Percentiles rank a stretch among this genome's conserved stretches.
Conservation (phyloP, 805 yeast species). For the Scheffersomyces lignosus region DNA sequence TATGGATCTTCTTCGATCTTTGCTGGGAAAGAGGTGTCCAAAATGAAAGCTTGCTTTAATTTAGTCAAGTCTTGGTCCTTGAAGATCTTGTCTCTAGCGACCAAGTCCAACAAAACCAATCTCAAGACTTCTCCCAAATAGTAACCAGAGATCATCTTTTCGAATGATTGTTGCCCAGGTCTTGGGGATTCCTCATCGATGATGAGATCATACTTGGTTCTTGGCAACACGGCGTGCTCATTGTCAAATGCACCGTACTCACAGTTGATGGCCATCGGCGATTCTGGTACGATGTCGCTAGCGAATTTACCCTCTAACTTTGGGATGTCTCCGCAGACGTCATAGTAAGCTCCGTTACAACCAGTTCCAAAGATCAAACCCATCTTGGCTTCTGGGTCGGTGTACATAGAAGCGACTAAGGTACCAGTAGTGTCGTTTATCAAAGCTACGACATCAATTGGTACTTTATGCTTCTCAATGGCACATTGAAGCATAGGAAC, state of each 20-base stretch:
- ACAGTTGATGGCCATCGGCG: constrained; percentile 95
- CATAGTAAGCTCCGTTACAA: constrained; percentile 95
- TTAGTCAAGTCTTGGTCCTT: constrained; percentile 64
- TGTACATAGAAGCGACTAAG: constrained; percentile 89
- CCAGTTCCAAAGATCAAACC: constrained; percentile 98
- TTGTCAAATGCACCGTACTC: constrained; percentile 98
- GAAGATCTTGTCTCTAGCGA: constrained; percentile 57
- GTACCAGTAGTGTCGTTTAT: constrained; percentile 98
- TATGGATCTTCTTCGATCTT: constrained; percentile 85
- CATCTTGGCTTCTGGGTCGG: constrained; percentile 86
- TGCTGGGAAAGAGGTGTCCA: constrained; percentile 91
- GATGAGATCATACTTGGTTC: constrained; percentile 81
- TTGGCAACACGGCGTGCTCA: constrained; percentile 79
- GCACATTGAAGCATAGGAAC: constrained; percentile 87
- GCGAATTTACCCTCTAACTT: constrained; percentile 74
- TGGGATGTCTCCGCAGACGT: constrained; percentile 67
- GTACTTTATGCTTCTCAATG: constrained; percentile 60
- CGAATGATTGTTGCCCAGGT: constrained; percentile 94
- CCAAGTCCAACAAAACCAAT: constrained; percentile 70
- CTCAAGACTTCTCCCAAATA: constrained; percentile 92
- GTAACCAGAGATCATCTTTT: constrained; percentile 97
- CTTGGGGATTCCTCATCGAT: constrained; percentile 89
- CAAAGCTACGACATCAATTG: constrained; percentile 85
- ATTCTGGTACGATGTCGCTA: constrained; percentile 58
- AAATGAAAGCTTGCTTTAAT: constrained; percentile 62